A percentile compares a stretch with the other conserved stretches of the same genome.
phyloP scores from a whole-genome alignment of 2,329 filamentous ascomycete species.

The Talaromyces atroroseus region DNA sequence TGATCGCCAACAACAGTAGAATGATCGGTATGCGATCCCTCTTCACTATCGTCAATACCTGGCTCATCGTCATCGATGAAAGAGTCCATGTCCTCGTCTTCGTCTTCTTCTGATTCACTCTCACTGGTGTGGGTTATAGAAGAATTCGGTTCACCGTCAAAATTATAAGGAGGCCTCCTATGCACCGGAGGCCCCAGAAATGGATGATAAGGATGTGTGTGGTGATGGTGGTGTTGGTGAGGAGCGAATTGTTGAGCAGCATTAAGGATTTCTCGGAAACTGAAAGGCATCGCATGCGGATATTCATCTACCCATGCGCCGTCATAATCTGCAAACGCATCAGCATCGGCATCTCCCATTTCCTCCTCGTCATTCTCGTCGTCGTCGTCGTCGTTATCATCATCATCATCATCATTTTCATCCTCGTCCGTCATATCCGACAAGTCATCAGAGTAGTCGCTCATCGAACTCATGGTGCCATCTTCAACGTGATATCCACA shows the following conservation, averaged over 20 bases:
- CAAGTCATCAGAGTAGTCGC: slow-evolving; percentile 24
- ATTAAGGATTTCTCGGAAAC: slow-evolving; percentile 16
- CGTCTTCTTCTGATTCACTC: not conserved
- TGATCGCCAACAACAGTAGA: slow-evolving; percentile 28
- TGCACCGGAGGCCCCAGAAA: not conserved
- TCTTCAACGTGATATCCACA: slow-evolving; percentile 52
- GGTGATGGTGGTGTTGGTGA: slow-evolving; percentile 10
- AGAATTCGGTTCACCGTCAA: not conserved
- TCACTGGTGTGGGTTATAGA: slow-evolving; percentile 7
- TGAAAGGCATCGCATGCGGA: slow-evolving; percentile 12
- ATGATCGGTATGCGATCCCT: slow-evolving; percentile 25
- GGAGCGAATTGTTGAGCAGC: slow-evolving; percentile 3
- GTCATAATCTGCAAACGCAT: not conserved
- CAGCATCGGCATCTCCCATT: slow-evolving; percentile 11
- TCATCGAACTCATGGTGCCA: slow-evolving; percentile 29
- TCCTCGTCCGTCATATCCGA: slow-evolving; percentile 41
- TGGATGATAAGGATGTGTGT: not conserved
- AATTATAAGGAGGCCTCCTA: not conserved
- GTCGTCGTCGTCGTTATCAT: slow-evolving; percentile 21
- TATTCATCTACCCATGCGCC: not conserved
- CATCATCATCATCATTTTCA: slow-evolving; percentile 26
- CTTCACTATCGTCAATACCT: slow-evolving; percentile 14
- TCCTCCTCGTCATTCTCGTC: slow-evolving; percentile 20
- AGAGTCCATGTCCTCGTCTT: slow-evolving; percentile 14
- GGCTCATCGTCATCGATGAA: slow-evolving; percentile 16